phyloP scores from a whole-genome alignment of 257 asterid species.

The Solanum pinnatisectum region DNA sequence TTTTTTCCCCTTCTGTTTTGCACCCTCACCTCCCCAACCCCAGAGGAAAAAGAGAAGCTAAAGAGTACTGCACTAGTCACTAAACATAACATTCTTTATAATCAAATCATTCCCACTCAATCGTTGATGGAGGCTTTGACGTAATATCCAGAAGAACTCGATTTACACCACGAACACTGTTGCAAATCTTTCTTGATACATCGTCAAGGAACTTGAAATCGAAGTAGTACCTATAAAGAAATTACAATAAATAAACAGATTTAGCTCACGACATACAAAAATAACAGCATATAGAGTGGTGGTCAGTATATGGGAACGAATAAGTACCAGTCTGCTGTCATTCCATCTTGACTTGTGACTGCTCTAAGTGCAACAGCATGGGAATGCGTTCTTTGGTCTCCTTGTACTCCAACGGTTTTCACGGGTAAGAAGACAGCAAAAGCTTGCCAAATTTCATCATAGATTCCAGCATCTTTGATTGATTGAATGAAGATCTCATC shows the following conservation, averaged over 20 bases:
- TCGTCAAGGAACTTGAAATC: constrained; percentile 80
- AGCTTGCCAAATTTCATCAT: constrained; percentile 96
- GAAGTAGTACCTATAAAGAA: constrained; percentile 62
- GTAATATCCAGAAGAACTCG: constrained; percentile 93
- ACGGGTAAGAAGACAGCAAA: constrained; percentile 94
- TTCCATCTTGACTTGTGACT: constrained; percentile 98
- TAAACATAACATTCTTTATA: background rate
- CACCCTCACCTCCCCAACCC: background rate
- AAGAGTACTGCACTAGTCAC: background rate
- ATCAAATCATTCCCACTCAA: constrained; percentile 75
- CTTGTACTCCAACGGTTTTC: constrained; percentile 93
- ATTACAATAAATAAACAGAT: background rate
- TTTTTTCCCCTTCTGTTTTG: background rate
- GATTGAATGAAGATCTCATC: constrained; percentile 96
- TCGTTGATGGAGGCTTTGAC: constrained; percentile 98
- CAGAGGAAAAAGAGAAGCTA: background rate
- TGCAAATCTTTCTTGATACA: constrained; percentile 81
- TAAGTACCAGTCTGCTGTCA: constrained; percentile 96
- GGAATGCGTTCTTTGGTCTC: constrained; percentile 93
- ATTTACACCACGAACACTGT: constrained; percentile 85
- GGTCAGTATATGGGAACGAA: background rate
- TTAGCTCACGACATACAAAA: background rate
- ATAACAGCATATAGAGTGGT: background rate
- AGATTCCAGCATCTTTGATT: constrained; percentile 81
- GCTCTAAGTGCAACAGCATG: constrained; percentile 88